Conservation (phyloP, 176 grass and related monocot genomes). For the Triticum turgidum region DNA sequence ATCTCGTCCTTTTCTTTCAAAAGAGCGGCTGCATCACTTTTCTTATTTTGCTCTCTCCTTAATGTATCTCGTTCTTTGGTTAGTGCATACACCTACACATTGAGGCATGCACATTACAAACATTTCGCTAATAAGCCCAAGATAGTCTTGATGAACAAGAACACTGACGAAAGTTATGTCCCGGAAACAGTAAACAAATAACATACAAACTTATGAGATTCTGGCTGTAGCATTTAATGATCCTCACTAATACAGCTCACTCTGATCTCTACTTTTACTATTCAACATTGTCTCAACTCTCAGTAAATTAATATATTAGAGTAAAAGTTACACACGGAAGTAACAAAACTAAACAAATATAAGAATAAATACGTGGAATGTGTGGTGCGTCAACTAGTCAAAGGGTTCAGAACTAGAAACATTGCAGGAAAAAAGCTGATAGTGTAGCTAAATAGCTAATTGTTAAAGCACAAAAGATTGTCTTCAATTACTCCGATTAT, state of each 20-base stretch:
- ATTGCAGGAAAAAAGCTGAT: not conserved
- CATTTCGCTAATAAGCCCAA: not conserved
- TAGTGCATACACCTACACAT: slow-evolving; percentile 80
- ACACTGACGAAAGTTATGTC: not conserved
- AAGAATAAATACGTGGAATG: not conserved
- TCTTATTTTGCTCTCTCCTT: slow-evolving; percentile 95
- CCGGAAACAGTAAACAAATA: not conserved
- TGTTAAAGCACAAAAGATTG: slow-evolving; percentile 16
- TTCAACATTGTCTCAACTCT: not conserved
- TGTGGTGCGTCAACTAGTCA: not conserved
- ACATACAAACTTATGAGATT: not conserved
- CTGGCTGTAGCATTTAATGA: not conserved
- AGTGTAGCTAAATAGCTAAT: not conserved
- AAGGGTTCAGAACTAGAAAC: not conserved
- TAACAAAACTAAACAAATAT: not conserved
- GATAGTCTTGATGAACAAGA: slow-evolving; percentile 10
- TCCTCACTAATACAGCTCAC: slow-evolving; percentile 2
- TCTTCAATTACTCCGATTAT: not conserved
- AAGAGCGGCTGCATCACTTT: slow-evolving; percentile 95
- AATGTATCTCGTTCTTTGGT: slow-evolving; percentile 96
- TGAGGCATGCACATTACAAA: slow-evolving; percentile 24
- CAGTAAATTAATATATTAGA: not conserved
- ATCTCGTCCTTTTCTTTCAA: slow-evolving; percentile 99
- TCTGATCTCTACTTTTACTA: not conserved
- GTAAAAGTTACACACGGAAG: not conserved